Percentiles rank a stretch among this genome's conserved stretches.
phyloP scores from a whole-genome alignment of 345 rosid genomes.

The Brassica incana region DNA sequence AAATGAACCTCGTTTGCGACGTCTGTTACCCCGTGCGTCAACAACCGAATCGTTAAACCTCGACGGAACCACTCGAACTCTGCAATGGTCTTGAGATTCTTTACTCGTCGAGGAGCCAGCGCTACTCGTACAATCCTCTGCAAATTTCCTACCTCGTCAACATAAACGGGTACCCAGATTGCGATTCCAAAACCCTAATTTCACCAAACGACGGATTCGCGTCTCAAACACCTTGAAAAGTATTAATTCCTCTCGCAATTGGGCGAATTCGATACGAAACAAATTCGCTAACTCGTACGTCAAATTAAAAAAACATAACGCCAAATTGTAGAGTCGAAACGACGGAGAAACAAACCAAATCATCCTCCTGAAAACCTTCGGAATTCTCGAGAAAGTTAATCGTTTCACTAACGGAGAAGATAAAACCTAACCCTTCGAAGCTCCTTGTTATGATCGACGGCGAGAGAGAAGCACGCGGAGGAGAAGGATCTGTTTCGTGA shows the following conservation, averaged over 20 bases:
- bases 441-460: slow-evolving; percentile 24
- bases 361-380: background rate
- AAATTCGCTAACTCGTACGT: slow-evolving; percentile 16
- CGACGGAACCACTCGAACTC: slow-evolving; percentile 55
- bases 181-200: slow-evolving; percentile 48
- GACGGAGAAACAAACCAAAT: slow-evolving; percentile 4
- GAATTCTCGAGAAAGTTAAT: slow-evolving; percentile 2
- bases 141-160: slow-evolving; percentile 9
- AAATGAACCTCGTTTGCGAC: slow-evolving; percentile 26
- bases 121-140: slow-evolving; percentile 47
- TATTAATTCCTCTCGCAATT: slow-evolving; percentile 16
- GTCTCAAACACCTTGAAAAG: background rate
- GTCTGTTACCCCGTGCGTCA: slow-evolving; percentile 38
- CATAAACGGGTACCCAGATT: slow-evolving; percentile 13
- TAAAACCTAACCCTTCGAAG: slow-evolving; percentile 16
- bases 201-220: slow-evolving; percentile 16
- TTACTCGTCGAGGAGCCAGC: too few relatives aligned
- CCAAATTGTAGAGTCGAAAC: slow-evolving; percentile 1
- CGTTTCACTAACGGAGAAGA: slow-evolving; percentile 4
- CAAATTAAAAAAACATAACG: background rate
- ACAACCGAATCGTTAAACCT: slow-evolving; percentile 55
- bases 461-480: slow-evolving; percentile 29
- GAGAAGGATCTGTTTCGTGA: slow-evolving; percentile 38
- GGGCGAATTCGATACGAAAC: slow-evolving; percentile 4
- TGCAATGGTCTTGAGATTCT: too few relatives aligned